A percentile compares a stretch with the other conserved stretches of the same genome.
Conservation (phyloP, 2,329 filamentous ascomycete species). For the Kalmusia sp. region DNA sequence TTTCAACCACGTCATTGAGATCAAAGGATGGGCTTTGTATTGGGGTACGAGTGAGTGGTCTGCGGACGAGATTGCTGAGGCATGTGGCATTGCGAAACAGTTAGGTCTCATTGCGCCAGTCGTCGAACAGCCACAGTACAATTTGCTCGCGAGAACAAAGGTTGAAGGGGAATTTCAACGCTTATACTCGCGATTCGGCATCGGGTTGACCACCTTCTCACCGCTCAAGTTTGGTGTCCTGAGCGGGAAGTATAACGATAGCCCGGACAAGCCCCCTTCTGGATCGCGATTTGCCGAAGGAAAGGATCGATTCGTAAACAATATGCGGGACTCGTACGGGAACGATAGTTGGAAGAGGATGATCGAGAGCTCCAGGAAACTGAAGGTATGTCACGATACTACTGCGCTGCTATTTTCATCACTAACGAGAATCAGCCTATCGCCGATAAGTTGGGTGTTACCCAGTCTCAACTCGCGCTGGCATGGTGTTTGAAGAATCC, state of each 20-base stretch:
- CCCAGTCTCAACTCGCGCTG: constrained; percentile 50
- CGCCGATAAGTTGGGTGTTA: constrained; percentile 69
- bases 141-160: constrained; percentile 63
- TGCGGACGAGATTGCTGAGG: constrained; percentile 66
- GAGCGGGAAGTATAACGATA: constrained; percentile 68
- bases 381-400: constrained; percentile 32
- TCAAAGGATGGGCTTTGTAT: constrained; percentile 70
- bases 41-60: constrained; percentile 69
- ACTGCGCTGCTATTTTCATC: not conserved
- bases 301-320: constrained; percentile 63
- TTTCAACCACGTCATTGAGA: constrained; percentile 74
- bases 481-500: constrained; percentile 47
- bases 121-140: constrained; percentile 64
- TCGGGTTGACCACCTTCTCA: constrained; percentile 63
- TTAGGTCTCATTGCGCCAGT: constrained; percentile 64
- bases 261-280: constrained; percentile 59
- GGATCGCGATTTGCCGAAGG: constrained; percentile 65
- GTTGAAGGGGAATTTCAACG: constrained; percentile 66
- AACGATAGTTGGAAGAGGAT: constrained; percentile 62
- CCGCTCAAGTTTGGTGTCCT: constrained; percentile 64
- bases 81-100: constrained; percentile 65
- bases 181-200: constrained; percentile 60
- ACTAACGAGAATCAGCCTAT: constrained; percentile 48
- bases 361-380: constrained; percentile 63
- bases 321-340: constrained; percentile 52